Percentiles rank a stretch among this genome's conserved stretches.
These are phyloP conservation scores for Emericellopsis terricola DNA, from an alignment of 495 filamentous ascomycete genomes.

Conservation along the genomic window DNA sequence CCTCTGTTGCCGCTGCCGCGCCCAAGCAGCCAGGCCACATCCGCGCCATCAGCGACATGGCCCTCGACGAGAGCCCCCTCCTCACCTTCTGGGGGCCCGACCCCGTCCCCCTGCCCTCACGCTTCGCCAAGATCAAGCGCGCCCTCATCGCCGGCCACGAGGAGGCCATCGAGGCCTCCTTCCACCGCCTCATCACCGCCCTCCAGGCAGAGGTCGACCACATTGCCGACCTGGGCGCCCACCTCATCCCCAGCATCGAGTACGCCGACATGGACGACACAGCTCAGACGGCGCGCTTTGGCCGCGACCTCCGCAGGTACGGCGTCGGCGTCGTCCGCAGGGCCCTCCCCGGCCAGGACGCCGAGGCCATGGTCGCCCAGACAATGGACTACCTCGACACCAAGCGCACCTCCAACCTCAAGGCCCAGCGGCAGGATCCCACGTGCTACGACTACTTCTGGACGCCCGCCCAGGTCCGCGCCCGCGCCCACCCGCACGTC, in stretches of 20 bases:
- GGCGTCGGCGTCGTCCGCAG: slow-evolving; percentile 50
- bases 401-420: slow-evolving; percentile 7
- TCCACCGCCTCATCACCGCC: slow-evolving; percentile 46
- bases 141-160: slow-evolving; percentile 49
- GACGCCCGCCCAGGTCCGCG: slow-evolving; percentile 57
- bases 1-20: too few species aligned
- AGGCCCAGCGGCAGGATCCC: slow-evolving; percentile 33
- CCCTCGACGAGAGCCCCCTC: slow-evolving; percentile 35
- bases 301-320: slow-evolving; percentile 38
- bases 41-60: too few species aligned
- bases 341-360: slow-evolving; percentile 39
- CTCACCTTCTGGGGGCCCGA: slow-evolving; percentile 56
- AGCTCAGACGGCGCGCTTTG: slow-evolving; percentile 28
- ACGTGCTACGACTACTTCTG: slow-evolving; percentile 90
- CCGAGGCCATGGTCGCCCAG: slow-evolving; percentile 36
- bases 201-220: slow-evolving; percentile 39
- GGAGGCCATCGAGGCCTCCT: slow-evolving; percentile 44
- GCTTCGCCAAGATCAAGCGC: slow-evolving; percentile 63
- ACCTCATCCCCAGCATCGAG: slow-evolving; percentile 46
- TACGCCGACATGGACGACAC: slow-evolving; percentile 38
- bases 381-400: slow-evolving; percentile 44
- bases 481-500: slow-evolving; percentile 56
- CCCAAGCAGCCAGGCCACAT: too few species aligned
- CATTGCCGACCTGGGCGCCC: slow-evolving; percentile 26
- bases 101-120: slow-evolving; percentile 52